These are phyloP conservation scores for Schoenoplectus triqueter DNA, from an alignment of 202 grass and related monocot genomes.

Conservation along the genomic window DNA sequence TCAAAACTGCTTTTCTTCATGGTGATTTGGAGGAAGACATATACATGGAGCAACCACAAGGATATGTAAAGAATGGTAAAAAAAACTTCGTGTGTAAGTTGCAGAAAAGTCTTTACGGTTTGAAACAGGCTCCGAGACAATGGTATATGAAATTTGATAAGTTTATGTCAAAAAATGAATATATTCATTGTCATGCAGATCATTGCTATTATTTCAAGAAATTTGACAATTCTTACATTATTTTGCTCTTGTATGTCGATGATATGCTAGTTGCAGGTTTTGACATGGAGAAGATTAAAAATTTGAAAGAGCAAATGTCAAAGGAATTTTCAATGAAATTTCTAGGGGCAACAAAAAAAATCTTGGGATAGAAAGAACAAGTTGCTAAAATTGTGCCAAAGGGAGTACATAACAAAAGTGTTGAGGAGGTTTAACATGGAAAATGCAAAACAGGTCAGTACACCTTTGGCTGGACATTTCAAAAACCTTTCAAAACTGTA, in stretches of 20 bases:
- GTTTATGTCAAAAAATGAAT: not conserved
- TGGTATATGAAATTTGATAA: not conserved
- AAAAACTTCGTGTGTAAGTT: not conserved
- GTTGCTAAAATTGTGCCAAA: not conserved
- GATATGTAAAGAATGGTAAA: not conserved
- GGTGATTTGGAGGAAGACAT: not conserved
- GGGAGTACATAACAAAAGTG: not conserved
- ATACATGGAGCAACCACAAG: not conserved
- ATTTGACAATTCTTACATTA: not conserved
- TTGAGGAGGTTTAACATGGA: not conserved
- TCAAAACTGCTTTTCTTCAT: not conserved
- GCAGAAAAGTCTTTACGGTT: not conserved
- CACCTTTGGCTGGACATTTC: not conserved
- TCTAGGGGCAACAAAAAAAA: not conserved
- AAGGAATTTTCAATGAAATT: conserved; percentile 7
- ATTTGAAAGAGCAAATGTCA: not conserved
- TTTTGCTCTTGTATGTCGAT: not conserved
- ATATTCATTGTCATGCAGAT: not conserved
- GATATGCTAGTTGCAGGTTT: too few species aligned
- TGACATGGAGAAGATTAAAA: not conserved
- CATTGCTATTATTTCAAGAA: not conserved
- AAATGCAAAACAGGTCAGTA: not conserved
- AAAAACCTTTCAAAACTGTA: not conserved
- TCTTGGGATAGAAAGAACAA: not conserved
- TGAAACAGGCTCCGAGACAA: not conserved